phyloP scores from a whole-genome alignment of 2,329 filamentous ascomycete genomes.

The Hypomyces rosellus region DNA sequence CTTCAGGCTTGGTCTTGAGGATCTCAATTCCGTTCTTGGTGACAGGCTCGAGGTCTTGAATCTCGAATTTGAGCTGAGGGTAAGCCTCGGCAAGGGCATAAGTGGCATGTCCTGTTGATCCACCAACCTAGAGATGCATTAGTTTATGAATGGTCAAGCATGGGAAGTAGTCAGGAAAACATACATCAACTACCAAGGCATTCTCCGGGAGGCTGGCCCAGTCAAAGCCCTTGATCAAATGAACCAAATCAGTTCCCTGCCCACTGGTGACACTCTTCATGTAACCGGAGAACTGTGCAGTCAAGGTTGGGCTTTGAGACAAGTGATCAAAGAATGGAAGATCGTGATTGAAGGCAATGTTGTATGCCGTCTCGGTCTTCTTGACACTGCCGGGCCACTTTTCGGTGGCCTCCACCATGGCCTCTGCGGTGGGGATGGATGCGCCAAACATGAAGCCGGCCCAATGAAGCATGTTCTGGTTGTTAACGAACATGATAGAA shows the following conservation, averaged over 20 bases:
- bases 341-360: slow-evolving; percentile 21
- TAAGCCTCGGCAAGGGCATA: slow-evolving; percentile 25
- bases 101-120: slow-evolving; percentile 25
- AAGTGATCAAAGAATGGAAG: slow-evolving; percentile 29
- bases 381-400: slow-evolving; percentile 20
- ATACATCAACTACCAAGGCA: slow-evolving; percentile 15
- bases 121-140: slow-evolving; percentile 17
- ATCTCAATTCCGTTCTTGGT: slow-evolving; percentile 10
- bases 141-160: slow-evolving; percentile 22
- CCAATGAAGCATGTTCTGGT: slow-evolving; percentile 23
- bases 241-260: slow-evolving; percentile 20
- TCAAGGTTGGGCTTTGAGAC: slow-evolving; percentile 15
- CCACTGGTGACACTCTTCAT: slow-evolving; percentile 27
- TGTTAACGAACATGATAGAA: slow-evolving; percentile 24
- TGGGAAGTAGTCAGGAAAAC: not conserved
- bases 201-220: slow-evolving; percentile 26
- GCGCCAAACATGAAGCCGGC: slow-evolving; percentile 23
- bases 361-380: slow-evolving; percentile 23
- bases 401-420: slow-evolving; percentile 20
- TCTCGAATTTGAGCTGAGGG: slow-evolving; percentile 25
- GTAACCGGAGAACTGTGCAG: slow-evolving; percentile 22
- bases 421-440: slow-evolving; percentile 19
- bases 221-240: slow-evolving; percentile 32
- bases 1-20: not conserved
- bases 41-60: slow-evolving; percentile 22